Conservation (phyloP, 768 basidiomycete genomes). For the Lactifluus subvellereus region DNA sequence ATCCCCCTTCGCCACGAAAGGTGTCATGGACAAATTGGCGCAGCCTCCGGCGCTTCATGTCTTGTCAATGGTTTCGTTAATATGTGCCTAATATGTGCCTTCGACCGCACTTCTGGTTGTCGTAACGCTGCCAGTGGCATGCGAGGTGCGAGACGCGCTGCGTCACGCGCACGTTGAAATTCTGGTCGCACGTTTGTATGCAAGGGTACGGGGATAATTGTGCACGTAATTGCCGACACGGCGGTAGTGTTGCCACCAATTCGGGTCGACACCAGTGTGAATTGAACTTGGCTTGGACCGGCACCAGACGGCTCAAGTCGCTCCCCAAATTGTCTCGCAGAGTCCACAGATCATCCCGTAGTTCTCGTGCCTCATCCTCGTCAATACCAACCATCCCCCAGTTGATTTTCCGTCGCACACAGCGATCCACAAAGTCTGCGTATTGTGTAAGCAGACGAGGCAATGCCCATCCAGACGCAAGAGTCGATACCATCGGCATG, state of each 20-base stretch:
- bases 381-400: constrained; percentile 19
- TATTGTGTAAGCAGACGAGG: constrained; percentile 43
- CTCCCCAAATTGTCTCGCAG: constrained; percentile 19
- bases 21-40: not conserved
- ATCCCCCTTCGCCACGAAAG: not conserved
- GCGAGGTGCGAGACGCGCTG: too few relatives aligned
- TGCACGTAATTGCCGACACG: too few relatives aligned
- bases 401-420: constrained; percentile 26
- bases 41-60: not conserved
- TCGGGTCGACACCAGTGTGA: too few relatives aligned
- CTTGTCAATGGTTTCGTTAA: not conserved
- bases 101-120: too few relatives aligned
- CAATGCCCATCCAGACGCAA: constrained; percentile 38
- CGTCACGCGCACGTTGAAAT: not conserved
- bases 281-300: too few relatives aligned
- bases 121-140: too few relatives aligned
- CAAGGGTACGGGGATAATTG: not conserved
- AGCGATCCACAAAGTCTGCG: constrained; percentile 45
- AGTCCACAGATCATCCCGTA: constrained; percentile 21
- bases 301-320: not conserved
- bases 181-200: not conserved
- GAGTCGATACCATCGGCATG: constrained; percentile 29
- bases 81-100: not conserved
- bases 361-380: constrained; percentile 17
- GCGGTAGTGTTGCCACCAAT: too few relatives aligned